Evolutionary conservation across 2,329 filamentous ascomycete species (phyloP).

Genomic region (Cladosporium sp.): DNA sequence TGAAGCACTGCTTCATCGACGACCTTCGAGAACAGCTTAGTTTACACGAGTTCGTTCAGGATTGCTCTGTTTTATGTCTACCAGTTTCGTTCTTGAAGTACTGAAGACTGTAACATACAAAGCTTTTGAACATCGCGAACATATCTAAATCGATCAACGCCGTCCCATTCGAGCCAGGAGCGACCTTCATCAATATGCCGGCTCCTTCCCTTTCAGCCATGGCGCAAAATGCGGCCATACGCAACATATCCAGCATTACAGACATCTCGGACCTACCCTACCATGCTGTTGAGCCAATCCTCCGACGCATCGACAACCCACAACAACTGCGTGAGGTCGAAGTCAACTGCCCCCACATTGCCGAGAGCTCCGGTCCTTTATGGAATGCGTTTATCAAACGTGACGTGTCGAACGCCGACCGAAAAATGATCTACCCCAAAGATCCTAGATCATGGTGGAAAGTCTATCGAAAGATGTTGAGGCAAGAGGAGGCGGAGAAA

Average conservation of each 20-base stretch:
- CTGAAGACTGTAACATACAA: neutral
- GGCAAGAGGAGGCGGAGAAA: slow-evolving; percentile 35
- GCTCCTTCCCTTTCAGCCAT: slow-evolving; percentile 36
- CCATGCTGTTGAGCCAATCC: slow-evolving; percentile 60
- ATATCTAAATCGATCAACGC: neutral
- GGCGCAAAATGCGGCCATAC: slow-evolving; percentile 37
- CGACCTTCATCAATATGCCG: slow-evolving; percentile 19
- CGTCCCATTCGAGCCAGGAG: neutral
- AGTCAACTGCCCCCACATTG: slow-evolving; percentile 69
- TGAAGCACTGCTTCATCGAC: slow-evolving; percentile 7
- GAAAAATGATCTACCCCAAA: slow-evolving; percentile 60
- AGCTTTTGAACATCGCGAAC: neutral
- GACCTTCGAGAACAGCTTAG: slow-evolving; percentile 1
- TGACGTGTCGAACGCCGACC: slow-evolving; percentile 66
- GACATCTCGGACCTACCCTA: slow-evolving; percentile 71
- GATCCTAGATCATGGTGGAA: slow-evolving; percentile 71
- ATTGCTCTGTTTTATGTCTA: neutral
- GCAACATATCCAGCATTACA: slow-evolving; percentile 47
- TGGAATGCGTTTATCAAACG: slow-evolving; percentile 77
- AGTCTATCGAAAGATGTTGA: slow-evolving; percentile 57
- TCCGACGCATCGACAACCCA: slow-evolving; percentile 67
- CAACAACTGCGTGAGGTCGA: slow-evolving; percentile 71
- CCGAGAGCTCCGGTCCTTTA: slow-evolving; percentile 63
- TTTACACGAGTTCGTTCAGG: neutral
- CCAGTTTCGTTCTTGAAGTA: neutral